Evolutionary conservation across 768 basidiomycete species (phyloP), one percentile per base, ranked within the genome.

Genomic region (Xerocomellus chrysenteron): DNA sequence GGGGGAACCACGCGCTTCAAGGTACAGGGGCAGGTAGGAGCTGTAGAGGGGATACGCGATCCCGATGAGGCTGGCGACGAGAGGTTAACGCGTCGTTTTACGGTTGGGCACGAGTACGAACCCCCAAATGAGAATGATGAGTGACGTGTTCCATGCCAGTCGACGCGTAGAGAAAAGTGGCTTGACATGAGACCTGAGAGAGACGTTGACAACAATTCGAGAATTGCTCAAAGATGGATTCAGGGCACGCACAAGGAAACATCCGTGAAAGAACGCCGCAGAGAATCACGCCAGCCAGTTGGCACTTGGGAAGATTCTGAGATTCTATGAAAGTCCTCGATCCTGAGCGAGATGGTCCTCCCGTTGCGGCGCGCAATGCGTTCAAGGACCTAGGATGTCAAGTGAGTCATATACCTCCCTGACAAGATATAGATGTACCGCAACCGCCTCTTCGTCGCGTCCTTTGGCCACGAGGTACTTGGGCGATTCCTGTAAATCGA

Each of bases 381-480:
- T 56, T 79, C 69, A 13, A 84, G 73, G 41, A 80, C 78, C 79
- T 81, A 41, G 14, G 44, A 40, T 4, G 37, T 21, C n/a, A 0
- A 45, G 30, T 1, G n/a, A 40, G 8, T 4, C n/a, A 6, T 26
- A 26, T 24, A 24, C 14, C 5, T 19, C 6, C 24, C 32, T 19
- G 44, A 54, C 17, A 24, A 54, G 30, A 54, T 5, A 36, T 58
- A 54, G 26, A 54, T 5, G 33, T 58, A 79, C 79, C 58, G 73
- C 69, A 47, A 86, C 73, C 7, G 83, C 83, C 44, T 85, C 82
- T 47, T 74, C 73, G 60, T 87, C 84, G 41, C 78, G 77, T 26
- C 83, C 82, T 62, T 81, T 79, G 5, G 76, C 78, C 24, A 85
- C 71, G 21, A 85, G 76, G 67, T 80, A 87, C 61, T 86, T 86